A percentile compares a stretch with the other conserved stretches of the same genome.
These are phyloP conservation scores for Lentinula sp. DNA, from an alignment of 768 basidiomycete genomes.

Conservation along the genomic window DNA sequence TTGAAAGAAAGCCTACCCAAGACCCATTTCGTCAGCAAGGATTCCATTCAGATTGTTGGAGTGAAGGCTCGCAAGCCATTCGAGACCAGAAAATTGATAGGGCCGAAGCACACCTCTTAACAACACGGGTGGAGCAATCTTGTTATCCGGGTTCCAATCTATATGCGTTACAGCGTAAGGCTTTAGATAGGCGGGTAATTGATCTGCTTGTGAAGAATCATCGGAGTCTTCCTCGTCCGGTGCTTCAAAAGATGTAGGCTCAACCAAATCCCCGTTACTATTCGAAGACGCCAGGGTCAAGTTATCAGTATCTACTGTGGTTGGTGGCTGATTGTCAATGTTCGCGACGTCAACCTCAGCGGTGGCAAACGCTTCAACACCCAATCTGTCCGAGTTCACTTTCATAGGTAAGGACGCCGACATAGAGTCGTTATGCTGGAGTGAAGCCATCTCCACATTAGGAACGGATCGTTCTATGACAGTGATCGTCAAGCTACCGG, in stretches of 20 bases:
- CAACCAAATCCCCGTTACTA: background rate
- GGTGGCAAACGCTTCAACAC: background rate
- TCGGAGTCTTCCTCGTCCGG: background rate
- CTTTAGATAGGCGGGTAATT: conserved; percentile 51
- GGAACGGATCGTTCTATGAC: background rate
- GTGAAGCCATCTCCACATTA: background rate
- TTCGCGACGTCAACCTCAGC: background rate
- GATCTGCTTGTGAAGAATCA: conserved; percentile 7
- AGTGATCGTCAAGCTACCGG: background rate
- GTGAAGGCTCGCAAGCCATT: conserved; percentile 91
- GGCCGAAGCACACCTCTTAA: conserved; percentile 85
- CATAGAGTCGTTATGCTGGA: background rate
- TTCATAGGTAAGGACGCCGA: background rate
- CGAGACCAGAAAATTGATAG: conserved; percentile 89
- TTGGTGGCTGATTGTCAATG: background rate
- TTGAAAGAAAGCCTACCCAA: conserved; percentile 57
- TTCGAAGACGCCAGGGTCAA: background rate
- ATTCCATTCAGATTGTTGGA: conserved; percentile 77
- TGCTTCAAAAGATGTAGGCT: background rate
- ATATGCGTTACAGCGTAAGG: conserved; percentile 69
- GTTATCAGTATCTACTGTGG: background rate
- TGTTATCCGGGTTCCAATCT: conserved; percentile 54
- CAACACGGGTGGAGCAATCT: conserved; percentile 61
- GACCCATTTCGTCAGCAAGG: conserved; percentile 90
- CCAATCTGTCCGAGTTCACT: background rate